These are phyloP conservation scores for Isochrysis galbana DNA, from an alignment of 78 protist species.

Conservation along the genomic window DNA sequence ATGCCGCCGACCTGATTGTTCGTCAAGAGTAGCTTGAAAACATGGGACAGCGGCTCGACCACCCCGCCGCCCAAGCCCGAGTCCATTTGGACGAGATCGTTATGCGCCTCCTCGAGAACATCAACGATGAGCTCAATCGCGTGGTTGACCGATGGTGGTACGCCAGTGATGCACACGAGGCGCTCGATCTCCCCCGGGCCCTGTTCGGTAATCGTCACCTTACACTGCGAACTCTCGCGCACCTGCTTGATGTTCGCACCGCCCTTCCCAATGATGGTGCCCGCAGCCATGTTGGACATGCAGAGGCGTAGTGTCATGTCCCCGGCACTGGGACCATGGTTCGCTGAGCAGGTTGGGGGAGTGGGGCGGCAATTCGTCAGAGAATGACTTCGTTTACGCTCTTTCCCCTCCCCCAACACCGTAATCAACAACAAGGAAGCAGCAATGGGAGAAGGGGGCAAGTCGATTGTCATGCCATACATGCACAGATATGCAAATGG, in stretches of 20 bases:
- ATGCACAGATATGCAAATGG: no score
- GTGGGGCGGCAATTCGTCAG: no score
- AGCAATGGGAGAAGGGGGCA: no score
- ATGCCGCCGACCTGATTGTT: not conserved
- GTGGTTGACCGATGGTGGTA: not conserved
- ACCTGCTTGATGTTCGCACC: not conserved
- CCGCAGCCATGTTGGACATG: not conserved
- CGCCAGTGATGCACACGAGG: not conserved
- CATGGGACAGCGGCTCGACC: not conserved
- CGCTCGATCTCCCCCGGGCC: not conserved
- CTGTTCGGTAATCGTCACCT: not conserved
- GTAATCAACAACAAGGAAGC: no score
- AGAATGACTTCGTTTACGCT: no score
- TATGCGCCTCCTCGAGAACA: not conserved
- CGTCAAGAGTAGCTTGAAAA: not conserved
- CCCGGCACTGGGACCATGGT: no score
- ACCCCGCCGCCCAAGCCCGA: not conserved
- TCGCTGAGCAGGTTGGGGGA: no score
- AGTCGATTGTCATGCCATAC: no score
- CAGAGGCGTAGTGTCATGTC: not conserved
- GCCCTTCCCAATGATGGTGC: slow-evolving; percentile 18
- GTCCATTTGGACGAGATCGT: not conserved
- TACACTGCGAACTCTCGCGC: not conserved
- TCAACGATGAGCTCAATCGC: not conserved
- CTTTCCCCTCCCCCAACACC: no score